Percentiles rank a stretch among this genome's conserved stretches.
phyloP scores from a whole-genome alignment of 495 filamentous ascomycete species.

The Penicillium psychrofluorescens region DNA sequence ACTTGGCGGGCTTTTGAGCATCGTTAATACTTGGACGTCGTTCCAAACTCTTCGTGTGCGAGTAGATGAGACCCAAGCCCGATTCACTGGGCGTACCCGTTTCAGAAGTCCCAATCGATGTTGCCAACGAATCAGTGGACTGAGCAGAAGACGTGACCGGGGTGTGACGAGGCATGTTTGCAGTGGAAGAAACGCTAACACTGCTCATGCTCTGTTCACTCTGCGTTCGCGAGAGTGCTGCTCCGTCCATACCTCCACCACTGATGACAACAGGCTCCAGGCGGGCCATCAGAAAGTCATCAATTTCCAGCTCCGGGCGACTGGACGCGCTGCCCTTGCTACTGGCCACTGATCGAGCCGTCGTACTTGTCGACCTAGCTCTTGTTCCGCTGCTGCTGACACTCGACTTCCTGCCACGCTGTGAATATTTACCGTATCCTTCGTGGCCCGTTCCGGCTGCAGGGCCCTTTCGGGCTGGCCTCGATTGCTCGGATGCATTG shows the following conservation, averaged over 20 bases:
- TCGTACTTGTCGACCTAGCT: conserved; percentile 51
- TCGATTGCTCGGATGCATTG: conserved; percentile 45
- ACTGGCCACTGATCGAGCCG: conserved; percentile 37
- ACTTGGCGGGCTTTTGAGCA: not conserved
- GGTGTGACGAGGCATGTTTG: conserved; percentile 12
- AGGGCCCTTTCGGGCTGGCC: conserved; percentile 67
- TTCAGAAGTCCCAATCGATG: conserved; percentile 16
- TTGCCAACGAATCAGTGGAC: conserved; percentile 29
- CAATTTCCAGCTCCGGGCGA: conserved; percentile 47
- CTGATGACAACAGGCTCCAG: conserved; percentile 83
- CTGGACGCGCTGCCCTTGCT: conserved; percentile 48
- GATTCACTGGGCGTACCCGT: conserved; percentile 7
- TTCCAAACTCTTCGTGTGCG: not conserved
- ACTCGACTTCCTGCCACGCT: conserved; percentile 41
- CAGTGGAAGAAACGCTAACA: conserved; percentile 43
- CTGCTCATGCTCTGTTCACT: conserved; percentile 55
- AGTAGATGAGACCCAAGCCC: not conserved
- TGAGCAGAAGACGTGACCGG: conserved; percentile 16
- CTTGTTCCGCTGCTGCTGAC: conserved; percentile 37
- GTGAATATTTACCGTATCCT: conserved; percentile 76
- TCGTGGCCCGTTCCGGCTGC: conserved; percentile 92
- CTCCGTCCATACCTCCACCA: conserved; percentile 53
- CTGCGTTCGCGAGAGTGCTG: conserved; percentile 50
- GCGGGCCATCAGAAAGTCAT: conserved; percentile 67
- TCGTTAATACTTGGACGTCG: too few relatives aligned